Percentiles rank a stretch among this genome's conserved stretches.
phyloP scores from a whole-genome alignment of 2,329 filamentous ascomycete genomes.

The Arthrobotrys megalospora region DNA sequence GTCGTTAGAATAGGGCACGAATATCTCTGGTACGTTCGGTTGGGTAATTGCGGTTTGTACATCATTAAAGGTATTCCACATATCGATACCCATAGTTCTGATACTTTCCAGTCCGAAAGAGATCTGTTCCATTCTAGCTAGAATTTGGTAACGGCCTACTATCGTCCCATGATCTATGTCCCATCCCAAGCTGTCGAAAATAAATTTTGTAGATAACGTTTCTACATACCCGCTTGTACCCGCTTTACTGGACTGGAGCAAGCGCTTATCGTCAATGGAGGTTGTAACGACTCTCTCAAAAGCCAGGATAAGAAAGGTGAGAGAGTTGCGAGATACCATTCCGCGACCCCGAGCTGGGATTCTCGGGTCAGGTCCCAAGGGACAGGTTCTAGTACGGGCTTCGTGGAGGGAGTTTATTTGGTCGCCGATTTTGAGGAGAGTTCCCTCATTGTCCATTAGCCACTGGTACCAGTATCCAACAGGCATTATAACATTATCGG shows the following conservation, averaged over 20 bases:
- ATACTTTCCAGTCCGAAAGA: neutral
- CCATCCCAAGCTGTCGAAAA: neutral
- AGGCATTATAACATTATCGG: neutral
- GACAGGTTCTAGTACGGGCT: neutral
- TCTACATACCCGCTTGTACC: neutral
- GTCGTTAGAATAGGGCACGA: too few relatives aligned
- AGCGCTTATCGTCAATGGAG: too few relatives aligned
- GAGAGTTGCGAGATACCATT: neutral
- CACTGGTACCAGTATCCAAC: neutral
- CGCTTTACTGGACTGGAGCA: too few relatives aligned
- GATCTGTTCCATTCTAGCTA: neutral
- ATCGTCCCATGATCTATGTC: too few relatives aligned
- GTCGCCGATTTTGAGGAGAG: neutral
- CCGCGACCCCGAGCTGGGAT: neutral
- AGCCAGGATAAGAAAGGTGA: neutral
- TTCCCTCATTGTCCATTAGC: neutral
- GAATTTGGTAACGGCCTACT: too few relatives aligned
- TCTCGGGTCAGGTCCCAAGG: neutral
- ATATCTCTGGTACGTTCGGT: too few relatives aligned
- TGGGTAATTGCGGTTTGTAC: neutral
- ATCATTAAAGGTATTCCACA: neutral
- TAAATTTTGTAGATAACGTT: neutral
- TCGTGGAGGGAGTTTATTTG: slow-evolving; percentile 9
- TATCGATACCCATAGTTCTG: neutral
- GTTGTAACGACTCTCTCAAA: neutral